Evolutionary conservation across 2,329 filamentous ascomycete species (phyloP).

Genomic region (Claviceps arundinis): DNA sequence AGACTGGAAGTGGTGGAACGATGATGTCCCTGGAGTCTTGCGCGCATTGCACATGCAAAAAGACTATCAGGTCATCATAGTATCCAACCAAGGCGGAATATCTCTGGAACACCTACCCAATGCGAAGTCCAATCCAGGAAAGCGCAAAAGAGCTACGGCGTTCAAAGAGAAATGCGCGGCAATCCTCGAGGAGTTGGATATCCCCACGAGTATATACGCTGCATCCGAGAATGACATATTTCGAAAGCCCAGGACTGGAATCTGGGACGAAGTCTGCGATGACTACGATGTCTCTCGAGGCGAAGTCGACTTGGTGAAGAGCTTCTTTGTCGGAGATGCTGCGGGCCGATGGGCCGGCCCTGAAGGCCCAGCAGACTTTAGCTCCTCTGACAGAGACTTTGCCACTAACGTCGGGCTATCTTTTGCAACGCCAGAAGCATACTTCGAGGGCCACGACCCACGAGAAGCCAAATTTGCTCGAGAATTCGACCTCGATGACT

Average conservation of each 20-base stretch:
- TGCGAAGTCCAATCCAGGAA: constrained; percentile 44
- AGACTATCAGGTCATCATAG: constrained; percentile 61
- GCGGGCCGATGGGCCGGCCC: constrained; percentile 40
- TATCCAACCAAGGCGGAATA: constrained; percentile 84
- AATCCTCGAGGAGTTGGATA: constrained; percentile 56
- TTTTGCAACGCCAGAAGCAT: constrained; percentile 85
- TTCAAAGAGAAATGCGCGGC: constrained; percentile 71
- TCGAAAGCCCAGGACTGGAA: constrained; percentile 76
- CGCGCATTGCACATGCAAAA: constrained; percentile 52
- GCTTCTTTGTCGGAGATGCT: constrained; percentile 86
- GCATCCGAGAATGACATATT: constrained; percentile 72
- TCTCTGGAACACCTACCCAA: constrained; percentile 62
- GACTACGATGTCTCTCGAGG: constrained; percentile 45
- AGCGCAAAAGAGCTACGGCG: constrained; percentile 52
- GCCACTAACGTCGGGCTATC: constrained; percentile 70
- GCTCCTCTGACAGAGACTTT: constrained; percentile 62
- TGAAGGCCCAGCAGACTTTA: constrained; percentile 40
- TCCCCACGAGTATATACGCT: constrained; percentile 73
- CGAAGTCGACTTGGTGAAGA: constrained; percentile 54
- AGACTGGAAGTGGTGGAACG: constrained; percentile 95
- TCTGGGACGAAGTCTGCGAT: constrained; percentile 58
- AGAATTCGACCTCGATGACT: constrained; percentile 55
- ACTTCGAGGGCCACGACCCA: constrained; percentile 58
- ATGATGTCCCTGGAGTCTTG: constrained; percentile 52
- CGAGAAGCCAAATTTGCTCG: constrained; percentile 46